Evolutionary conservation across 75 land plant species (phyloP).

Genomic region (Isoetes taiwanensis): DNA sequence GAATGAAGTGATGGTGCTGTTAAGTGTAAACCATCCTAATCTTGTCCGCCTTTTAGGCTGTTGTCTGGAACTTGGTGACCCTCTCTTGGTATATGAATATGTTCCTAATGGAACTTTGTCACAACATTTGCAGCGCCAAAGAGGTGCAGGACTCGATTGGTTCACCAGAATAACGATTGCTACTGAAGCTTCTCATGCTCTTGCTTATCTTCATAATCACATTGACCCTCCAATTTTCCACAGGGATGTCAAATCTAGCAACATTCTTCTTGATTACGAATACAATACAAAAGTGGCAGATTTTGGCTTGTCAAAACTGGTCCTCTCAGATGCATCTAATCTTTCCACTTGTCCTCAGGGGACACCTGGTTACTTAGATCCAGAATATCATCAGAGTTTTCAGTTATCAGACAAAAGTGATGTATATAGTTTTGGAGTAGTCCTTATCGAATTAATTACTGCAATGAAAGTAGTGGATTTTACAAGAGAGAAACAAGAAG

Average conservation of each 20-base stretch:
- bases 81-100: slow-evolving; percentile 35
- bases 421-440: slow-evolving; percentile 91
- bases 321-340: slow-evolving; percentile 43
- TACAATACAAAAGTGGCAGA: slow-evolving; percentile 63
- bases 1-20: slow-evolving; percentile 31
- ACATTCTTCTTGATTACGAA: slow-evolving; percentile 63
- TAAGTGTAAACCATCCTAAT: slow-evolving; percentile 36
- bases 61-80: slow-evolving; percentile 29
- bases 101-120: slow-evolving; percentile 32
- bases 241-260: slow-evolving; percentile 71
- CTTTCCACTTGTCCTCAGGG: slow-evolving; percentile 86
- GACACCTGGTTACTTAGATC: slow-evolving; percentile 85
- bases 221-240: slow-evolving; percentile 55
- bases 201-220: slow-evolving; percentile 54
- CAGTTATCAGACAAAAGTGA: slow-evolving; percentile 76
- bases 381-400: slow-evolving; percentile 61
- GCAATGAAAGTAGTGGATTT: slow-evolving; percentile 60
- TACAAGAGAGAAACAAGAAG: slow-evolving; percentile 36
- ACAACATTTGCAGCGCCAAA: slow-evolving; percentile 15
- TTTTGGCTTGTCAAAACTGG: slow-evolving; percentile 67
- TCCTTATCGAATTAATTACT: slow-evolving; percentile 78
- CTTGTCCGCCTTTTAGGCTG: slow-evolving; percentile 36
- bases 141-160: slow-evolving; percentile 41
- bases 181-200: slow-evolving; percentile 44
- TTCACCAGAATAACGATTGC: slow-evolving; percentile 47